phyloP scores from a whole-genome alignment of 2,329 filamentous ascomycete species.

The Amphichorda felina region DNA sequence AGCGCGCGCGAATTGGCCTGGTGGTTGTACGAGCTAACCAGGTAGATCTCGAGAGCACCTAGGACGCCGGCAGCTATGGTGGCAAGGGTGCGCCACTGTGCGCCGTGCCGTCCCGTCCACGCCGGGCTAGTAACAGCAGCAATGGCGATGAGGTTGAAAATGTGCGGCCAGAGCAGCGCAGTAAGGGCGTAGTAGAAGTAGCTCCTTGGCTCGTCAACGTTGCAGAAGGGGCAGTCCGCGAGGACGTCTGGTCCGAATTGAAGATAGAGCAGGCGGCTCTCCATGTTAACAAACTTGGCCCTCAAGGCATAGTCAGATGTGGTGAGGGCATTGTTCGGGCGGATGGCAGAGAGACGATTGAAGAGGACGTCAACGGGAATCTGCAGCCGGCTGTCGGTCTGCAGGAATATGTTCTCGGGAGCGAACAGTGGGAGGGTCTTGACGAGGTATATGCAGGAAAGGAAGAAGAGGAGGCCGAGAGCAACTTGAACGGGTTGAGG shows the following conservation, averaged over 20 bases:
- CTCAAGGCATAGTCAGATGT: conserved; percentile 52
- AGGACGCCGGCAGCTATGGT: conserved; percentile 49
- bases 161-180: conserved; percentile 61
- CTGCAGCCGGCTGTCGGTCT: conserved; percentile 71
- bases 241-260: conserved; percentile 68
- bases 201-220: conserved; percentile 50
- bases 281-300: conserved; percentile 54
- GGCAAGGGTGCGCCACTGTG: conserved; percentile 59
- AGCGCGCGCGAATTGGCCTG: conserved; percentile 50
- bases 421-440: conserved; percentile 55
- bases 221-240: conserved; percentile 72
- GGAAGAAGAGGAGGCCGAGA: conserved; percentile 45
- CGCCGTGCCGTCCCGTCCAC: conserved; percentile 50
- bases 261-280: conserved; percentile 70
- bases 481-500: conserved; percentile 41
- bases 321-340: conserved; percentile 36
- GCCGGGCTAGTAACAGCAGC: conserved; percentile 61
- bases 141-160: conserved; percentile 62
- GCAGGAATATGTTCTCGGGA: conserved; percentile 70
- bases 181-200: conserved; percentile 79
- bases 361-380: conserved; percentile 81
- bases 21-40: conserved; percentile 53
- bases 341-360: conserved; percentile 52
- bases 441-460: conserved; percentile 32
- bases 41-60: conserved; percentile 53